Evolutionary conservation across 306 rosid species (phyloP), one percentile per base, ranked within the genome.

Genomic region (Vicia sativa): DNA sequence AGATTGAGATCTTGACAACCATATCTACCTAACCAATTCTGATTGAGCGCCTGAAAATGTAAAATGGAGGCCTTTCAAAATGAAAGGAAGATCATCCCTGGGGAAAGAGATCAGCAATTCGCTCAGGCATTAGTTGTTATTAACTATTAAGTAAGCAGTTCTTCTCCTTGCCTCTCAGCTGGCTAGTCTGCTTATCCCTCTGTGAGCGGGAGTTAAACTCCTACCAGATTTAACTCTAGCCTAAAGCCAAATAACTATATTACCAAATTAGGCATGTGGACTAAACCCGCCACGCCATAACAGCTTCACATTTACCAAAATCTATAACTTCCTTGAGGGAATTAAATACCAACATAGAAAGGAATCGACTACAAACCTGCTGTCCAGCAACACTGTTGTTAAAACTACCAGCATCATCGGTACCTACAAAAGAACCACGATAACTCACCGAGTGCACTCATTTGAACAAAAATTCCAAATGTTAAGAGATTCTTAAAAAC

Each of bases 321-420:
- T 45, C n/a, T 56, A 72, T 9, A 62, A 67, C 60, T 55, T 49
- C 56, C 45, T 45, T 45, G 43, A 64, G 39, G 71, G 53, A 81
- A 69, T 63, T 25, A 69, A 69, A 69, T 19, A 38, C 15, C 19
- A 74, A 28, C 50, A 19, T 12, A 75, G 35, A 44, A 77, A 41
- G 56, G 44, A 69, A 69, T 23, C 63, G 16, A 74, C 35, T 26
- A 14, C 87, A 75, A 15, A 92, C 97, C 96, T 93, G 97, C 75
- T 90, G 92, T 44, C 71, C 97, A 4, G 85, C 65, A 64, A 93
- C 96, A 46, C 98, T 90, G 48, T 85, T 90, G 78, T 93, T 90
- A 82, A 88, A 93, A 86, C 96, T 48, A 18, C 95, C 86, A 64
- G 90, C 79, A 80, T 90, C 96, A 7, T 90, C 95, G 4, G 76